Percentiles rank a stretch among this genome's conserved stretches.
Conservation (phyloP, 2,329 filamentous ascomycete genomes). For the Fusarium humuli region DNA sequence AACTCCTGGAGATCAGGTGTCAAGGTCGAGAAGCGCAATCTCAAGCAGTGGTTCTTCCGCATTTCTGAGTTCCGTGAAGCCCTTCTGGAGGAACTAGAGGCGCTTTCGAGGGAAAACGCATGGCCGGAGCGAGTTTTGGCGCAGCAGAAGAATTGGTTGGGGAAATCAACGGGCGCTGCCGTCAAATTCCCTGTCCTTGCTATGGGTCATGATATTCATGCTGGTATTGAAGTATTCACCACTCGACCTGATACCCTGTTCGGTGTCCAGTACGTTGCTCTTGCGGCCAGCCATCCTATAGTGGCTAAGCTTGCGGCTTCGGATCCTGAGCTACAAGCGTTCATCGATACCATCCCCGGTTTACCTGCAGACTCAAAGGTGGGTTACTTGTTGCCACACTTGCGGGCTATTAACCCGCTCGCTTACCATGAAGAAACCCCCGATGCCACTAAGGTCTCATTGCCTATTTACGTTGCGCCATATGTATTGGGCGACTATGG, state of each 20-base stretch:
- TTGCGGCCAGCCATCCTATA: slow-evolving; percentile 78
- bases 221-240: slow-evolving; percentile 79
- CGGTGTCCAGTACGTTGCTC: slow-evolving; percentile 85
- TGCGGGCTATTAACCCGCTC: slow-evolving; percentile 75
- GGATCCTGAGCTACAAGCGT: slow-evolving; percentile 72
- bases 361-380: slow-evolving; percentile 68
- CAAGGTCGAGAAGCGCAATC: slow-evolving; percentile 79
- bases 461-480: slow-evolving; percentile 84
- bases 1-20: slow-evolving; percentile 89
- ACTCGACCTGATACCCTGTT: slow-evolving; percentile 89
- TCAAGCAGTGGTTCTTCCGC: slow-evolving; percentile 91
- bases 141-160: slow-evolving; percentile 91
- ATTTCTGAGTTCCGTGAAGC: slow-evolving; percentile 83
- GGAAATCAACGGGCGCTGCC: slow-evolving; percentile 78
- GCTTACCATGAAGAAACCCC: slow-evolving; percentile 64
- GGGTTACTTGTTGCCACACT: slow-evolving; percentile 73
- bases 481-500: slow-evolving; percentile 90
- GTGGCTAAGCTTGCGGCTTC: slow-evolving; percentile 70
- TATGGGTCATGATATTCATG: slow-evolving; percentile 54
- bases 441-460: slow-evolving; percentile 62
- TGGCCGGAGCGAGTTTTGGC: slow-evolving; percentile 87
- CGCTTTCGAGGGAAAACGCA: slow-evolving; percentile 68
- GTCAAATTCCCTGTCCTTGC: slow-evolving; percentile 75
- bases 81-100: slow-evolving; percentile 76
- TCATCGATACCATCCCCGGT: slow-evolving; percentile 72